Evolutionary conservation across 257 asterid species (phyloP).

Genomic region (Nicotiana paniculata): DNA sequence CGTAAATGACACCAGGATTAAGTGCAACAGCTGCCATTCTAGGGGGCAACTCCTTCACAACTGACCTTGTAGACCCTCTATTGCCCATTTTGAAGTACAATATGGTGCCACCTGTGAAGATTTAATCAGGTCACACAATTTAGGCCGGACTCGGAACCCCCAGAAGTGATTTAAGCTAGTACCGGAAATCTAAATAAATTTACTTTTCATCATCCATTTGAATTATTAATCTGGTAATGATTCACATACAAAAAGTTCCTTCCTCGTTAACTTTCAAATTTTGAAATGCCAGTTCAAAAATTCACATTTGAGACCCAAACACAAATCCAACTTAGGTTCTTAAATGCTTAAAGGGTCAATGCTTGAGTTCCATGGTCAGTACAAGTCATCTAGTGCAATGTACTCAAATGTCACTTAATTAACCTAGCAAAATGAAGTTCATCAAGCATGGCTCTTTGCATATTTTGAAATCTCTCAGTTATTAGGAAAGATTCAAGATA

Average conservation of each 20-base stretch:
- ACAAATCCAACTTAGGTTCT: background rate
- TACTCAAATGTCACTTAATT: background rate
- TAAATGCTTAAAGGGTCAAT: background rate
- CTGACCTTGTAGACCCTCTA: constrained; percentile 85
- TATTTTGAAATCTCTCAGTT: background rate
- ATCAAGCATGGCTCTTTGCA: background rate
- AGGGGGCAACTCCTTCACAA: constrained; percentile 84
- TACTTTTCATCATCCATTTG: background rate
- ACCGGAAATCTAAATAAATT: background rate
- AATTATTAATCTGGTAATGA: background rate
- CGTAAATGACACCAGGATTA: constrained; percentile 86
- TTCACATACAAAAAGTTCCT: background rate
- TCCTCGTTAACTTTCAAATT: background rate
- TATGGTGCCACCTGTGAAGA: constrained; percentile 83
- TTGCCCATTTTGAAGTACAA: constrained; percentile 98
- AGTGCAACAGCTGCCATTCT: constrained; percentile 58
- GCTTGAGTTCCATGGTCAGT: background rate
- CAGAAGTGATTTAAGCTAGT: background rate
- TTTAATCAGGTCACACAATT: constrained; percentile 12
- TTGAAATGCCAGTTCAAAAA: background rate
- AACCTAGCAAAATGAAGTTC: background rate
- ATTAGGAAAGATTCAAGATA: background rate
- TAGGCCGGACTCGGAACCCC: background rate
- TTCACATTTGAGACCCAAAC: background rate
- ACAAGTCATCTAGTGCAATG: background rate